These are phyloP conservation scores for Vicia villosa DNA, from an alignment of 306 rosid species.

Conservation along the genomic window DNA sequence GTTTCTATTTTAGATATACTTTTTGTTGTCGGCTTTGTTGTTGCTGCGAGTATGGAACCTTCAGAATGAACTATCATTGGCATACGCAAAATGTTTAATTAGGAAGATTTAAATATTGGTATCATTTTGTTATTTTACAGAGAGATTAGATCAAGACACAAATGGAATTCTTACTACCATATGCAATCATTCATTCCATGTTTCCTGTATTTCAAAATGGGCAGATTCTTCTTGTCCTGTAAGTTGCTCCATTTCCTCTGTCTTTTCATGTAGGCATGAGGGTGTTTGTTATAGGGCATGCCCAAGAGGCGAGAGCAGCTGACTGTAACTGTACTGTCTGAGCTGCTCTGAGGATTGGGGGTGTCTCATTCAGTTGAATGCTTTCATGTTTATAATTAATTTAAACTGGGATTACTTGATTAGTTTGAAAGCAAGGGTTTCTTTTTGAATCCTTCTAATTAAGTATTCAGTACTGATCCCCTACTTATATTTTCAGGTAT, in stretches of 20 bases:
- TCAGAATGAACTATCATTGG: neutral
- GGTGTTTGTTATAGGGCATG: conserved; percentile 14
- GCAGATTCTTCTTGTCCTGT: conserved; percentile 98
- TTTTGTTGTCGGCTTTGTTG: neutral
- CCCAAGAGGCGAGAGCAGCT: neutral
- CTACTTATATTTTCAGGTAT: conserved; percentile 58
- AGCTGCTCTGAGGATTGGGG: conserved; percentile 28
- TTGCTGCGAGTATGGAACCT: neutral
- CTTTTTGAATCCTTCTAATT: neutral
- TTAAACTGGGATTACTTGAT: conserved; percentile 16
- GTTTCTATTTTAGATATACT: neutral
- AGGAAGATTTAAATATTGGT: neutral
- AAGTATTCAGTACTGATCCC: neutral
- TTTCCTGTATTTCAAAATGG: conserved; percentile 96
- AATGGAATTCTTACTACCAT: conserved; percentile 93
- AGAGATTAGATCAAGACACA: conserved; percentile 83
- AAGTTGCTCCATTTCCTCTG: conserved; percentile 37
- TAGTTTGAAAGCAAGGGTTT: neutral
- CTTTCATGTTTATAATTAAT: conserved; percentile 22
- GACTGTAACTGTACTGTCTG: neutral
- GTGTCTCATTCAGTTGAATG: neutral
- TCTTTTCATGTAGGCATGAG: conserved; percentile 9
- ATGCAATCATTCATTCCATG: conserved; percentile 96
- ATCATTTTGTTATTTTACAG: conserved; percentile 46
- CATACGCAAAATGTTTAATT: neutral